Evolutionary conservation across 345 rosid species (phyloP), one percentile per base, ranked within the genome.

Genomic region (Ceriops decandra): DNA sequence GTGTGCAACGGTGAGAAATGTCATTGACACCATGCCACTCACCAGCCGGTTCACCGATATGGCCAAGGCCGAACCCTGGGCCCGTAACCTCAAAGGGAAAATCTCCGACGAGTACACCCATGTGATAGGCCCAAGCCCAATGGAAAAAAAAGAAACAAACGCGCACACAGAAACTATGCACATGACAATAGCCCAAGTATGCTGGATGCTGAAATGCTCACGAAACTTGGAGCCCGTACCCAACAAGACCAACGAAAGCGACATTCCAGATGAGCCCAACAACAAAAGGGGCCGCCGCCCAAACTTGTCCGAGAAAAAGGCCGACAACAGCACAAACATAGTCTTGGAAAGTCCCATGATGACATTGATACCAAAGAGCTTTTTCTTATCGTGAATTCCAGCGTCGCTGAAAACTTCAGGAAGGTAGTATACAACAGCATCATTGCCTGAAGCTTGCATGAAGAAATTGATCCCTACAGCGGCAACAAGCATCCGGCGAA

Each of bases 101-200:
- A 85, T 84, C 83, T 90, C 97, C 0, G 89, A 76, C 7, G 86
- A 76, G 77, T 88, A 90, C 20, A 90, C 97, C 92, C 92, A 88
- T 0, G 95, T 85, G 15, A 88, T 84, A 0, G 95, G 90, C 9
- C 95, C 90, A 10, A 85, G 85, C 78, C 90, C 92, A 61, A 90
- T 79, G 19, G 92, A 88, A 67, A 90, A 86, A 72, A 82, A 82
- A 6, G 97, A 89, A 0, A 86, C 86, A 32, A 72, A 79, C 0
- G 78, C 79, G 56, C 92, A 84, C 0, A 86, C 84, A 0, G 85
- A 80, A 21, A 85, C 78, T 19, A 87, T 72, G 16, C 80, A 77
- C 27, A 81, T 54, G 57, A 52, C 78, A 2, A 84, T 75, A 28
- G 83, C 91, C 88, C 88, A 82, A 7, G 56, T 0, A 7, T 92